Percentiles rank a stretch among this genome's conserved stretches.
These are phyloP conservation scores for Lactarius vividus DNA, from an alignment of 768 basidiomycete species.

Conservation along the genomic window DNA sequence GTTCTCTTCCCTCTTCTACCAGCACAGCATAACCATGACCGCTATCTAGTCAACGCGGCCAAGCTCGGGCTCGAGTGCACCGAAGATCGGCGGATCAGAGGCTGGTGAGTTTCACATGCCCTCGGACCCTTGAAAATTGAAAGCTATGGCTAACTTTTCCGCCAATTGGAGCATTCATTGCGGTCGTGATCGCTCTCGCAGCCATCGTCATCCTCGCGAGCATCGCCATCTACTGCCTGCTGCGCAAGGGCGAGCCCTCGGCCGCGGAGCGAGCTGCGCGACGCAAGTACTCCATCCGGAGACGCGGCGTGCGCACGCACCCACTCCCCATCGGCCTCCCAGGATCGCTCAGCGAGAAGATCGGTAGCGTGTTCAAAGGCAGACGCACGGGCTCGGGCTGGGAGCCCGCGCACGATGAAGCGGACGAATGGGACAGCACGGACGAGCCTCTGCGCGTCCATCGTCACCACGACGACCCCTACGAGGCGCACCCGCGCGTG, in stretches of 20 bases:
- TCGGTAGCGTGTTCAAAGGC: slow-evolving; percentile 26
- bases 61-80: slow-evolving; percentile 1
- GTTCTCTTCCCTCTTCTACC: background rate
- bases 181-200: slow-evolving; percentile 52
- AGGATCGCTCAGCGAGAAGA: slow-evolving; percentile 24
- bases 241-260: slow-evolving; percentile 48
- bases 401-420: slow-evolving; percentile 20
- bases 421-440: slow-evolving; percentile 22
- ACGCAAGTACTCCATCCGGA: slow-evolving; percentile 23
- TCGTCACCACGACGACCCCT: background rate
- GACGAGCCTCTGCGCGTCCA: slow-evolving; percentile 20
- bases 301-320: slow-evolving; percentile 16
- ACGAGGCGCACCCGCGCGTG: background rate
- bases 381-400: slow-evolving; percentile 22
- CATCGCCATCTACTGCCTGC: slow-evolving; percentile 53
- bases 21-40: slow-evolving; percentile 12
- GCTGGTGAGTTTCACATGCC: slow-evolving; percentile 16
- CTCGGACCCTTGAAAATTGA: background rate
- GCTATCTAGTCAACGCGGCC: slow-evolving; percentile 1
- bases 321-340: slow-evolving; percentile 27
- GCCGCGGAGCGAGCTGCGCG: slow-evolving; percentile 40
- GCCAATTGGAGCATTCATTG: slow-evolving; percentile 45
- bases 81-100: slow-evolving; percentile 26
- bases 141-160: background rate
- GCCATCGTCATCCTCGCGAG: slow-evolving; percentile 53